A percentile compares a stretch with the other conserved stretches of the same genome.
Evolutionary conservation across 371 early-diverging fungal genomes (phyloP).

Genomic region (Actinomucor elegans): DNA sequence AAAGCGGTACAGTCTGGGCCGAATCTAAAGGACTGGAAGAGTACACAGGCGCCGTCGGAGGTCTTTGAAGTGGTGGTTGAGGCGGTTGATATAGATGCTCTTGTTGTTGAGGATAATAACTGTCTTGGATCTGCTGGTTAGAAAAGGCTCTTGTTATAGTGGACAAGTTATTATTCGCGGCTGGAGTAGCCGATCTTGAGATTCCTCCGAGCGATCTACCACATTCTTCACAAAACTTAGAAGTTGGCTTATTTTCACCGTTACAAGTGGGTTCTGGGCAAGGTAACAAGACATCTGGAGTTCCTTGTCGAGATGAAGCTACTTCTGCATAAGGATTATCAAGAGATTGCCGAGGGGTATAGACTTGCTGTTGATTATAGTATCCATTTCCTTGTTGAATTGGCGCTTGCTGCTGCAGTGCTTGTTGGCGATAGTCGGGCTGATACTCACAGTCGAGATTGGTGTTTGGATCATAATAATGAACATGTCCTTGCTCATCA

Average conservation of each 20-base stretch:
- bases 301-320: conserved; percentile 22
- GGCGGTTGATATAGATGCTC: background rate
- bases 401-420: conserved; percentile 19
- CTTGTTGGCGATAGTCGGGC: conserved; percentile 1
- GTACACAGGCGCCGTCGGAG: conserved; percentile 24
- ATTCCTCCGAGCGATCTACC: conserved; percentile 54
- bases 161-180: background rate
- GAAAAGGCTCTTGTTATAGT: conserved; percentile 15
- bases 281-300: conserved; percentile 36
- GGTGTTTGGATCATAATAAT: conserved; percentile 37
- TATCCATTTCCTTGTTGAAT: too few species aligned
- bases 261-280: conserved; percentile 62
- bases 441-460: conserved; percentile 24
- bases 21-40: conserved; percentile 8
- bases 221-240: conserved; percentile 76
- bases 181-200: conserved; percentile 50
- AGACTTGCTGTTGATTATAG: conserved; percentile 19
- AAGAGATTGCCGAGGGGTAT: conserved; percentile 10
- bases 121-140: conserved; percentile 8
- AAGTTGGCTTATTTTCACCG: conserved; percentile 62
- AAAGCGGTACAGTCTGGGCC: conserved; percentile 5
- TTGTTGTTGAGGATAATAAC: background rate
- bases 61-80: conserved; percentile 16
- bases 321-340: background rate
- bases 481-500: conserved; percentile 29